phyloP scores from a whole-genome alignment of 108 stramenopile genomes.

The Nitzschia palea region DNA sequence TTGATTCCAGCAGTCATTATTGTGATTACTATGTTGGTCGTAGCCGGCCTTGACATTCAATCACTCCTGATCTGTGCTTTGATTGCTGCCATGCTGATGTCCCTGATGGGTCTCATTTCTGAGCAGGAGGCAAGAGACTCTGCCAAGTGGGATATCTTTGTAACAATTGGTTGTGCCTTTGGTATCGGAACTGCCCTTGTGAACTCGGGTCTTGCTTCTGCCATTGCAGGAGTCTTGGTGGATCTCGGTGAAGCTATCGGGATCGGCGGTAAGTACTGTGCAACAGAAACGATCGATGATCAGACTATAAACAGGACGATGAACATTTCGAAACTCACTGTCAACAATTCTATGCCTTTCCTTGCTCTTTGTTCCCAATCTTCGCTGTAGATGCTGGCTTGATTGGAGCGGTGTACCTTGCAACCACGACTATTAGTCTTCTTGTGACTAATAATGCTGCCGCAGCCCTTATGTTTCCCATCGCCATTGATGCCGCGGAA shows the following conservation, averaged over 20 bases:
- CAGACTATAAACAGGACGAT: too few species aligned
- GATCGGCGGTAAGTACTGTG: conserved; percentile 42
- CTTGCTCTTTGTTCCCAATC: background rate
- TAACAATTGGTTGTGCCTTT: conserved; percentile 78
- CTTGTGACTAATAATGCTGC: conserved; percentile 90
- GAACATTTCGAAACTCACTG: background rate
- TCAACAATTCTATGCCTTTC: too few species aligned
- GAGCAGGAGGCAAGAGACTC: conserved; percentile 83
- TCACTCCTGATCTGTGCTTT: conserved; percentile 63
- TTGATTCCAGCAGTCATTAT: conserved; percentile 70
- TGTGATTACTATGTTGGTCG: conserved; percentile 51
- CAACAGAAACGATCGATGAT: background rate
- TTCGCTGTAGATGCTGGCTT: conserved; percentile 58
- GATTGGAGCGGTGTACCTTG: conserved; percentile 83
- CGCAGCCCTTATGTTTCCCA: conserved; percentile 84
- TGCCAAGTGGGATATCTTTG: conserved; percentile 80
- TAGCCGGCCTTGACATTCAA: conserved; percentile 43
- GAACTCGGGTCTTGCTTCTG: conserved; percentile 75
- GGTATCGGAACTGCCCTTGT: conserved; percentile 82
- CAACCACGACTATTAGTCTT: conserved; percentile 79
- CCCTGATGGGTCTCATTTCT: conserved; percentile 65
- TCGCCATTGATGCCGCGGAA: conserved; percentile 80
- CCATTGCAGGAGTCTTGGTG: conserved; percentile 62
- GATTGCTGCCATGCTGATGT: conserved; percentile 64
- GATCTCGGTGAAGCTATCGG: conserved; percentile 52